Conservation (phyloP, 2,329 filamentous ascomycete species). For the Colletotrichum ledebouriae region DNA sequence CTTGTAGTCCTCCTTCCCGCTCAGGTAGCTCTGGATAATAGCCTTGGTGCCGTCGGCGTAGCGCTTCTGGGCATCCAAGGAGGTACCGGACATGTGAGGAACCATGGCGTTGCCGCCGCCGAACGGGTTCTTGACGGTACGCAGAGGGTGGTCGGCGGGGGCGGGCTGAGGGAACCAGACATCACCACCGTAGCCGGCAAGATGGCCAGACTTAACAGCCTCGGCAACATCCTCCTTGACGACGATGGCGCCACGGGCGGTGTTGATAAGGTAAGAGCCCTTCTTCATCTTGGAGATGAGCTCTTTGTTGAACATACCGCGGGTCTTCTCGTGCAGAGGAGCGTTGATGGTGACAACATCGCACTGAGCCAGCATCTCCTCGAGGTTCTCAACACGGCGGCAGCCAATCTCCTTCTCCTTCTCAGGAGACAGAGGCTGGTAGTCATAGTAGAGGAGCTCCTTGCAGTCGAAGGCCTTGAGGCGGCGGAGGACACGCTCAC, state of each 20-base stretch:
- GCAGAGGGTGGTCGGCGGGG: slow-evolving; percentile 91
- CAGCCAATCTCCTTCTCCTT: slow-evolving; percentile 96
- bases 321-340: slow-evolving; percentile 98
- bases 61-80: slow-evolving; percentile 95
- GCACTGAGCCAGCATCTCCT: slow-evolving; percentile 94
- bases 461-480: slow-evolving; percentile 99
- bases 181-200: slow-evolving; percentile 88
- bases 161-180: slow-evolving; percentile 99
- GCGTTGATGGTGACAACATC: slow-evolving; percentile 99
- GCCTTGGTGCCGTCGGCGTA: slow-evolving; percentile 90
- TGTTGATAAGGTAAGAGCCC: slow-evolving; percentile 98
- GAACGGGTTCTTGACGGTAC: slow-evolving; percentile 93
- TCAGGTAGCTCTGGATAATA: slow-evolving; percentile 93
- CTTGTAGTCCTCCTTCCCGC: slow-evolving; percentile 87
- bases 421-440: slow-evolving; percentile 91
- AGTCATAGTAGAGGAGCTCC: slow-evolving; percentile 99
- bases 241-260: slow-evolving; percentile 97
- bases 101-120: slow-evolving; percentile 99
- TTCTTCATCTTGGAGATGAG: slow-evolving; percentile 99
- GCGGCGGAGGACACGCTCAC: slow-evolving; percentile 95
- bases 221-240: slow-evolving; percentile 99
- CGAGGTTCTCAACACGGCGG: slow-evolving; percentile 87
- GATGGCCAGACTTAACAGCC: slow-evolving; percentile 91
- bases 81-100: slow-evolving; percentile 98
- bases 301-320: slow-evolving; percentile 98